Conservation (phyloP, 2,329 filamentous ascomycete species). For the Seiridium cupressi region DNA sequence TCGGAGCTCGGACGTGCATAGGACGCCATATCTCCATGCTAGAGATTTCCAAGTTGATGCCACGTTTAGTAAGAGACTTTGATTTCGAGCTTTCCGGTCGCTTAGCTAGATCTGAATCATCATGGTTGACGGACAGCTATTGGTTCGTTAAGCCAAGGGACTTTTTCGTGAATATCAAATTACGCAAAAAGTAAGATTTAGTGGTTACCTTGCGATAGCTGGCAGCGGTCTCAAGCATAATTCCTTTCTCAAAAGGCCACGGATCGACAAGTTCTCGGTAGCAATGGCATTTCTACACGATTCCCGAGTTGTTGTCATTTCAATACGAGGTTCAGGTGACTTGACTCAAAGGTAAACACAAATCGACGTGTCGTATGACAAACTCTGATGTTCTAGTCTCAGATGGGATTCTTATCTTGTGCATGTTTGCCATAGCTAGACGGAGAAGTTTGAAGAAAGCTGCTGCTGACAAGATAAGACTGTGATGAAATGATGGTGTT, state of each 20-base stretch:
- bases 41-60: constrained; percentile 42
- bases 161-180: not conserved
- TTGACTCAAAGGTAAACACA: too few species aligned
- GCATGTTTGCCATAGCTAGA: too few species aligned
- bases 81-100: constrained; percentile 25
- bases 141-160: constrained; percentile 6
- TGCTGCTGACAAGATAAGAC: too few species aligned
- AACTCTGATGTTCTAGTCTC: too few species aligned
- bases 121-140: not conserved
- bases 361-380: too few species aligned
- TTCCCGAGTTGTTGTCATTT: too few species aligned
- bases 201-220: not conserved
- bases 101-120: not conserved
- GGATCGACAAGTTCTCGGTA: too few species aligned
- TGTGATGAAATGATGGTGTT: too few species aligned
- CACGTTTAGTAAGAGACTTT: constrained; percentile 32
- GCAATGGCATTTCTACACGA: too few species aligned
- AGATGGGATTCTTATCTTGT: too few species aligned
- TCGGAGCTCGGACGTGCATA: constrained; percentile 40
- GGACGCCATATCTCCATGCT: constrained; percentile 42
- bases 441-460: too few species aligned
- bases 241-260: not conserved
- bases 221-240: not conserved
- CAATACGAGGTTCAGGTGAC: too few species aligned
- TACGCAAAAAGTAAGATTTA: not conserved